Percentiles rank a stretch among this genome's conserved stretches.
Evolutionary conservation across 139 green algal species (phyloP).

Genomic region (Tetraselmis striata): DNA sequence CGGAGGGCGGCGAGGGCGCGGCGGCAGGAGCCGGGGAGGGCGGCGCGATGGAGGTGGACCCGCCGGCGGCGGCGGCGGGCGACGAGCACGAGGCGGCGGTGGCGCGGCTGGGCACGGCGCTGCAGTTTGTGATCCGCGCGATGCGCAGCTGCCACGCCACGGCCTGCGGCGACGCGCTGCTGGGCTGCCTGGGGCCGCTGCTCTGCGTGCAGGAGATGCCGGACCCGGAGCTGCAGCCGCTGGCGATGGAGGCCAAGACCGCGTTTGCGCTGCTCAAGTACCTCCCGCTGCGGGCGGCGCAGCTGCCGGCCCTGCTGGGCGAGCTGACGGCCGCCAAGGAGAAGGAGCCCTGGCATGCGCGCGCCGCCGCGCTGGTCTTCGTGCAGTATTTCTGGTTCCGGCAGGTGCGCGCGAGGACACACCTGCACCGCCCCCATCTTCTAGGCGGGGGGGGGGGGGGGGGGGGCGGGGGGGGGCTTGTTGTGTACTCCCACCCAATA

Average conservation of each 20-base stretch:
- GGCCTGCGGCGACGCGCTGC: constrained; percentile 36
- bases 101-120: constrained; percentile 15
- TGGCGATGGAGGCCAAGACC: constrained; percentile 41
- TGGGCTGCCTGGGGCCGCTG: constrained; percentile 54
- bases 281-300: constrained; percentile 33
- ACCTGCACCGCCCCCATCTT: too few species aligned
- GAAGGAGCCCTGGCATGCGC: constrained; percentile 53
- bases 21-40: background rate
- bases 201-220: constrained; percentile 58
- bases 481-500: too few species aligned
- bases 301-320: background rate
- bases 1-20: background rate
- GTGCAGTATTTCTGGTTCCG: constrained; percentile 77
- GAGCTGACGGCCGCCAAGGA: constrained; percentile 1
- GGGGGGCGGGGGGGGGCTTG: too few species aligned
- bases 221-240: constrained; percentile 59
- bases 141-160: constrained; percentile 28
- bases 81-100: constrained; percentile 4
- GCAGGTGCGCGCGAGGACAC: too few species aligned
- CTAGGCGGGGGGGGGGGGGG: too few species aligned
- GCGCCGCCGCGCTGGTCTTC: constrained; percentile 60
- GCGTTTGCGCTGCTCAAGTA: constrained; percentile 63
- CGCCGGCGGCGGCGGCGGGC: constrained; percentile 1
- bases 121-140: constrained; percentile 35
- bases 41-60: constrained; percentile 1